A percentile compares a stretch with the other conserved stretches of the same genome.
Evolutionary conservation across 2,329 filamentous ascomycete genomes (phyloP).

Genomic region (Cercospora sp.): DNA sequence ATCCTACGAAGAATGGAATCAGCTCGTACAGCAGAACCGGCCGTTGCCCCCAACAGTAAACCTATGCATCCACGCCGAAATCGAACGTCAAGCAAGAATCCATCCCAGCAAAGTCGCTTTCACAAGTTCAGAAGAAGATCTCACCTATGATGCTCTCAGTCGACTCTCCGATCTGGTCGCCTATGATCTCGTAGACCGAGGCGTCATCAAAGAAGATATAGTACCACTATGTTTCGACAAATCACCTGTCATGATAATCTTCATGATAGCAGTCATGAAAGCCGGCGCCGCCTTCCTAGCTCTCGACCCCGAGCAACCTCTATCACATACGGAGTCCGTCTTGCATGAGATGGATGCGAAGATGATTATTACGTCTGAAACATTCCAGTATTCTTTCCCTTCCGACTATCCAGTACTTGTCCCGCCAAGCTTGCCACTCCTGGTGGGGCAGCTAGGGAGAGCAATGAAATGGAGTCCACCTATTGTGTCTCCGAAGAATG

Average conservation of each 20-base stretch:
- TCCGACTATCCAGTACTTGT: not conserved
- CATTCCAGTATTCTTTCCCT: not conserved
- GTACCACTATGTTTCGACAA: constrained; percentile 42
- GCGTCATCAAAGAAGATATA: not conserved
- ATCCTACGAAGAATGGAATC: not conserved
- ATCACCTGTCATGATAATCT: constrained; percentile 40
- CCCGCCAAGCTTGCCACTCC: not conserved
- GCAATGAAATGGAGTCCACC: not conserved
- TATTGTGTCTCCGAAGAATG: not conserved
- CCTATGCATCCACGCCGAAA: not conserved
- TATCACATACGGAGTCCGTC: constrained; percentile 6
- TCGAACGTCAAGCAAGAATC: not conserved
- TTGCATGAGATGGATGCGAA: constrained; percentile 29
- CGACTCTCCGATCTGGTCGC: constrained; percentile 3
- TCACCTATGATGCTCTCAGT: not conserved
- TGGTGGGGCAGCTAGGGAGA: not conserved
- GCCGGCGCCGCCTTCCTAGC: constrained; percentile 41
- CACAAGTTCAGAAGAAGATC: not conserved
- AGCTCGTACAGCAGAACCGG: not conserved
- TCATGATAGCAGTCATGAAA: constrained; percentile 43
- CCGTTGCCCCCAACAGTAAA: not conserved
- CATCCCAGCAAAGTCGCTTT: constrained; percentile 4
- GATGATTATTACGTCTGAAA: constrained; percentile 16
- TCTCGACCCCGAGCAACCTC: constrained; percentile 38
- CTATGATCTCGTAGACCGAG: constrained; percentile 1